Conservation (phyloP, 1,284 basidiomycete genomes). For the Trametes hirsuta region DNA sequence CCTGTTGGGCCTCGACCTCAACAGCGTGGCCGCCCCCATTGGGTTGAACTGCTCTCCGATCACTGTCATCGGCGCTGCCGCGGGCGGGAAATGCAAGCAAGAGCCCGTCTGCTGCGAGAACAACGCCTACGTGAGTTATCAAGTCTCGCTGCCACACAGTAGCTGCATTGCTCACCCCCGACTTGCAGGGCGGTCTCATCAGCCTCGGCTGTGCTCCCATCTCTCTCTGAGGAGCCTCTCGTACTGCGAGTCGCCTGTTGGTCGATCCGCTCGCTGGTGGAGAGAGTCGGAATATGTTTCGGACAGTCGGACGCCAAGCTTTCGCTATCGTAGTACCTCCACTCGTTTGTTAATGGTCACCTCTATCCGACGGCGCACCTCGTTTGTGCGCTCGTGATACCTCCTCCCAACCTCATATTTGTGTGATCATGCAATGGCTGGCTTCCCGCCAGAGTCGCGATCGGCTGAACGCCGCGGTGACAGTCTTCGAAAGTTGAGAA, state of each 20-base stretch:
- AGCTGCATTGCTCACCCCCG: no score
- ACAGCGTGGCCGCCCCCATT: slow-evolving; percentile 6
- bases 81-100: background rate
- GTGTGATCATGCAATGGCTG: no score
- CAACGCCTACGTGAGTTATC: slow-evolving; percentile 14
- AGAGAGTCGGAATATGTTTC: no score
- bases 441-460: no score
- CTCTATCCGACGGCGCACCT: background rate
- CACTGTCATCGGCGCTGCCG: slow-evolving; percentile 1
- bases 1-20: slow-evolving; percentile 16
- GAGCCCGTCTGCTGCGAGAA: slow-evolving; percentile 25
- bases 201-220: slow-evolving; percentile 28
- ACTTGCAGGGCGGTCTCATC: slow-evolving; percentile 25
- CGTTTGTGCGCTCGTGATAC: background rate
- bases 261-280: background rate
- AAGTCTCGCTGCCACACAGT: background rate
- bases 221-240: background rate
- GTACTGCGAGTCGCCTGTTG: background rate
- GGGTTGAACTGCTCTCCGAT: slow-evolving; percentile 24
- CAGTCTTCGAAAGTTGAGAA: no score
- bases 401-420: no score
- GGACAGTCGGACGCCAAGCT: no score
- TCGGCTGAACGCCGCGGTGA: no score
- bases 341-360: background rate
- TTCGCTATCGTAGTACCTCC: background rate